Percentiles rank a stretch among this genome's conserved stretches.
These are phyloP conservation scores for Dunaliella primolecta DNA, from an alignment of 139 green algal genomes.

Conservation along the genomic window DNA sequence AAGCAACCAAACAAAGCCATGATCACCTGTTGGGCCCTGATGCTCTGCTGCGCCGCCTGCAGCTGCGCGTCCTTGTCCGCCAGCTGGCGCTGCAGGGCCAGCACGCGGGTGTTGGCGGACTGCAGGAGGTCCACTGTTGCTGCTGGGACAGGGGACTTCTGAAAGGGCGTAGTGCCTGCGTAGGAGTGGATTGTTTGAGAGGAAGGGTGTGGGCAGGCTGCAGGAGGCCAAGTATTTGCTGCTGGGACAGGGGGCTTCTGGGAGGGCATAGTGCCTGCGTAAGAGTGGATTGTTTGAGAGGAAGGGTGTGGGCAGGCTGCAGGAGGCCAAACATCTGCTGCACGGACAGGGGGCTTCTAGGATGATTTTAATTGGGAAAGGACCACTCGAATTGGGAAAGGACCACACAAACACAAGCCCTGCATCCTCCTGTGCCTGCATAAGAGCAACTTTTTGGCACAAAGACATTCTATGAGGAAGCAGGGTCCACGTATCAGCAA, in stretches of 20 bases:
- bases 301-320: conserved; percentile 26
- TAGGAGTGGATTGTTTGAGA: neutral
- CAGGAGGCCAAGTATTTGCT: conserved; percentile 24
- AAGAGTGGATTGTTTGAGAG: neutral
- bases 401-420: no score
- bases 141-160: neutral
- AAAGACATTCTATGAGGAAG: no score
- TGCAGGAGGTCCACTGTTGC: conserved; percentile 29
- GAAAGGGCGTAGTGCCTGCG: neutral
- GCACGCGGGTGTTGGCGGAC: conserved; percentile 34
- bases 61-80: conserved; percentile 17
- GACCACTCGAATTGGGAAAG: no score
- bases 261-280: neutral
- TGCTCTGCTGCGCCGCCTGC: neutral
- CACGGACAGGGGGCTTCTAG: neutral
- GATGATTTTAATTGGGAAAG: no score
- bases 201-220: conserved; percentile 27
- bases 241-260: neutral
- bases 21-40: no score
- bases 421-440: no score
- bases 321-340: conserved; percentile 24
- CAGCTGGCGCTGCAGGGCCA: conserved; percentile 47
- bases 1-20: no score
- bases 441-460: no score
- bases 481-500: no score